Evolutionary conservation across 179 eudicot species (phyloP).

Genomic region (Nepenthes alata): DNA sequence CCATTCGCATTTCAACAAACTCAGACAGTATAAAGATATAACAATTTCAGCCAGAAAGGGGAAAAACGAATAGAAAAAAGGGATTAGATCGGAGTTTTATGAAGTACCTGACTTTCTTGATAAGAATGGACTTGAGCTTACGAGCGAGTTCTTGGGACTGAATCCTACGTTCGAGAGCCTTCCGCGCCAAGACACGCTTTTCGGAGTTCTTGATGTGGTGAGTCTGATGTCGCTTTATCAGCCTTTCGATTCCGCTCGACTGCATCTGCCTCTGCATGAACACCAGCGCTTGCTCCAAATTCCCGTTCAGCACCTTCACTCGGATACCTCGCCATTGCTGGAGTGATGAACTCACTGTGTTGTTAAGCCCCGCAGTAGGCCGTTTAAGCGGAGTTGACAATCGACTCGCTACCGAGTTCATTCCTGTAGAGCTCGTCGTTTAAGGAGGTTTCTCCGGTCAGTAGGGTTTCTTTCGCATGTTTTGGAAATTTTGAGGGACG

Average conservation of each 20-base stretch:
- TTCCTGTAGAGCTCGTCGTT: no score
- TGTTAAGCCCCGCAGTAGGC: slow-evolving; percentile 7
- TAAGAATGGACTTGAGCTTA: slow-evolving; percentile 62
- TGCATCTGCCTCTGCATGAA: slow-evolving; percentile 68
- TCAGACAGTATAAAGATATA: no score
- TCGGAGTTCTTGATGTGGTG: slow-evolving; percentile 73
- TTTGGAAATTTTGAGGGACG: no score
- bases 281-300: slow-evolving; percentile 50
- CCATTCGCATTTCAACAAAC: no score
- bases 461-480: no score
- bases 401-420: neutral
- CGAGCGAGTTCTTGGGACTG: slow-evolving; percentile 57
- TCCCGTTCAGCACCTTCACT: slow-evolving; percentile 44
- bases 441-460: no score
- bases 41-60: no score
- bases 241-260: slow-evolving; percentile 63
- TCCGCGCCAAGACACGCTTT: slow-evolving; percentile 65
- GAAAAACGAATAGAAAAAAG: no score
- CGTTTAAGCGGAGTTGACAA: slow-evolving; percentile 9
- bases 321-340: slow-evolving; percentile 71
- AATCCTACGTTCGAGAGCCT: slow-evolving; percentile 39
- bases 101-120: slow-evolving; percentile 69
- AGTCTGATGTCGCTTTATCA: slow-evolving; percentile 44
- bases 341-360: slow-evolving; percentile 24
- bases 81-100: neutral